A percentile compares a stretch with the other conserved stretches of the same genome.
Evolutionary conservation across 495 filamentous ascomycete genomes (phyloP).

Genomic region (Penicillium roqueforti): DNA sequence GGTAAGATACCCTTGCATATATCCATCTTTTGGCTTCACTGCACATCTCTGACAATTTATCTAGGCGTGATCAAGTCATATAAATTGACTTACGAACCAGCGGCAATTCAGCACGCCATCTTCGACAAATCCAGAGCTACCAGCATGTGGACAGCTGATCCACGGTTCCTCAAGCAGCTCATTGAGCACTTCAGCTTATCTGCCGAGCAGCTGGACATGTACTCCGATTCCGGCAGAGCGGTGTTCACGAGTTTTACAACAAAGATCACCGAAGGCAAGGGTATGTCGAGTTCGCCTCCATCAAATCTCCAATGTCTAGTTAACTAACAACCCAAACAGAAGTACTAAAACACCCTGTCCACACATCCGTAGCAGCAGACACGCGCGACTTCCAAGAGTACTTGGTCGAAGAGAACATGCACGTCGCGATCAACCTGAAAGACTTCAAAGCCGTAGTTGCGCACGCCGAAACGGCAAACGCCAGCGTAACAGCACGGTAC

Average conservation of each 20-base stretch:
- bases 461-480: conserved; percentile 75
- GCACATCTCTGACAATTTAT: conserved; percentile 2
- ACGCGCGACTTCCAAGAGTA: conserved; percentile 84
- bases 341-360: conserved; percentile 86
- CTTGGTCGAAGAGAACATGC: conserved; percentile 69
- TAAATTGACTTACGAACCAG: conserved; percentile 82
- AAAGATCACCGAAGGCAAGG: conserved; percentile 78
- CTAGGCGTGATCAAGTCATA: conserved; percentile 87
- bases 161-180: conserved; percentile 72
- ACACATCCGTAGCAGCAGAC: conserved; percentile 85
- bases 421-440: conserved; percentile 86
- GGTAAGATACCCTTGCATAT: conserved; percentile 47
- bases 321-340: conserved; percentile 44
- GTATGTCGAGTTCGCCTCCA: conserved; percentile 36
- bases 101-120: conserved; percentile 76
- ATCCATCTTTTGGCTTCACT: not conserved
- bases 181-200: conserved; percentile 87
- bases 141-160: conserved; percentile 76
- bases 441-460: conserved; percentile 88
- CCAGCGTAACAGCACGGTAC: conserved; percentile 69
- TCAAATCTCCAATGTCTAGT: not conserved
- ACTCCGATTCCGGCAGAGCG: conserved; percentile 61
- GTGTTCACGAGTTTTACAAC: conserved; percentile 96
- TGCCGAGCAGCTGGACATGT: conserved; percentile 89
- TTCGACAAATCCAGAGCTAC: conserved; percentile 67